Conservation (phyloP, 1,139 yeast genomes). For the Scheffersomyces lignicola region DNA sequence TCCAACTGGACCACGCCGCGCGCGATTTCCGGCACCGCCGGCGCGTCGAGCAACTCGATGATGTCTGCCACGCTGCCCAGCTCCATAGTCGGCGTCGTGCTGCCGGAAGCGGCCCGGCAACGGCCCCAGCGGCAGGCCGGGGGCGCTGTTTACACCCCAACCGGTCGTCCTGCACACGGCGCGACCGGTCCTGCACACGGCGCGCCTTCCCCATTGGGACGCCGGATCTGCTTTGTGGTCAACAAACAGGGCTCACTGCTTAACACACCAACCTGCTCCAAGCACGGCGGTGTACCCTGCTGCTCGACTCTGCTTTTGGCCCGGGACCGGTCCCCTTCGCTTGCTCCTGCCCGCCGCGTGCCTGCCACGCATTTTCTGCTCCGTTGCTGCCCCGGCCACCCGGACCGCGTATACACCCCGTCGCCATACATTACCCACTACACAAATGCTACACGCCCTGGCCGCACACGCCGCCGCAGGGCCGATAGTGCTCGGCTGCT, state of each 20-base stretch:
- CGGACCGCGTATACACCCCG: background rate
- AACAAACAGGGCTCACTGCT: too few species aligned
- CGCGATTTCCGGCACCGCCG: constrained; percentile 7
- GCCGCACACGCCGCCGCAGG: constrained; percentile 14
- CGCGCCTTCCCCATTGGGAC: too few species aligned
- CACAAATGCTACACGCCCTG: background rate
- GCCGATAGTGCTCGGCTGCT: constrained; percentile 55
- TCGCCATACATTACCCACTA: background rate
- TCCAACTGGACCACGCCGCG: background rate
- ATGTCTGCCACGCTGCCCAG: constrained; percentile 16
- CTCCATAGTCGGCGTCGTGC: too few species aligned
- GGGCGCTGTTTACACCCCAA: too few species aligned
- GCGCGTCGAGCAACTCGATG: constrained; percentile 18
- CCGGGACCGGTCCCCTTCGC: background rate
- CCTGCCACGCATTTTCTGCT: background rate
- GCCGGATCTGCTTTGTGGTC: too few species aligned
- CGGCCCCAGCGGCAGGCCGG: too few species aligned
- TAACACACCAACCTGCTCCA: background rate
- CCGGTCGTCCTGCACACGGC: too few species aligned
- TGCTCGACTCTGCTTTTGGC: background rate
- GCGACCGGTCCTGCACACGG: too few species aligned
- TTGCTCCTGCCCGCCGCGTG: background rate
- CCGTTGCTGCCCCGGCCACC: background rate
- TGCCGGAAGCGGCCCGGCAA: too few species aligned
- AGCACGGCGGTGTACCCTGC: background rate